These are phyloP conservation scores for Acacia confusa DNA, from an alignment of 306 rosid genomes.

Conservation along the genomic window DNA sequence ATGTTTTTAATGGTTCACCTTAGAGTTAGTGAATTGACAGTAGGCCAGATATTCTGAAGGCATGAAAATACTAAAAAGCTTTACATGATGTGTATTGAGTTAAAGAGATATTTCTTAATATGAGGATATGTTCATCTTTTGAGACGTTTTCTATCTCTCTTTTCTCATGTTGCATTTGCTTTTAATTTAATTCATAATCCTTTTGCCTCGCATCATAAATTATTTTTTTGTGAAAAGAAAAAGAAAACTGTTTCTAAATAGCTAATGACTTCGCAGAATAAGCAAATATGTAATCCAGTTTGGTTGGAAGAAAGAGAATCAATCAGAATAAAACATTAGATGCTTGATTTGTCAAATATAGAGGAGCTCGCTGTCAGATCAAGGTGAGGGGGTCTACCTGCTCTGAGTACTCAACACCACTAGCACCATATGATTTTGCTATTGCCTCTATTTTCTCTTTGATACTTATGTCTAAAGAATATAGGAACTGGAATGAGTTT, in stretches of 20 bases:
- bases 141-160: background rate
- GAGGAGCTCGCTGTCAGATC: background rate
- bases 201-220: background rate
- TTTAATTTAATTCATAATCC: background rate
- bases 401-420: slow-evolving; percentile 83
- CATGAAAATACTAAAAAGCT: background rate
- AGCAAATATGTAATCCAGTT: background rate
- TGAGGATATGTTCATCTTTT: background rate
- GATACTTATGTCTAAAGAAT: slow-evolving; percentile 72
- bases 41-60: background rate
- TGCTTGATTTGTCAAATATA: background rate
- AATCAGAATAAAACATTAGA: background rate
- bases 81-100: background rate
- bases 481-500: slow-evolving; percentile 75
- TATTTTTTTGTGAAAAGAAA: background rate
- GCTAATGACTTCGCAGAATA: background rate
- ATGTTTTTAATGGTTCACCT: background rate
- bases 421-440: slow-evolving; percentile 93
- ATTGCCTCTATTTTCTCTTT: slow-evolving; percentile 93
- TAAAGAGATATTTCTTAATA: background rate
- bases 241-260: background rate
- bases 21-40: background rate
- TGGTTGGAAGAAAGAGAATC: background rate
- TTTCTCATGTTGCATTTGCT: background rate
- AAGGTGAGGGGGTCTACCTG: slow-evolving; percentile 54